A percentile compares a stretch with the other conserved stretches of the same genome.
Conservation (phyloP, 768 basidiomycete genomes). For the Suillus paluster region DNA sequence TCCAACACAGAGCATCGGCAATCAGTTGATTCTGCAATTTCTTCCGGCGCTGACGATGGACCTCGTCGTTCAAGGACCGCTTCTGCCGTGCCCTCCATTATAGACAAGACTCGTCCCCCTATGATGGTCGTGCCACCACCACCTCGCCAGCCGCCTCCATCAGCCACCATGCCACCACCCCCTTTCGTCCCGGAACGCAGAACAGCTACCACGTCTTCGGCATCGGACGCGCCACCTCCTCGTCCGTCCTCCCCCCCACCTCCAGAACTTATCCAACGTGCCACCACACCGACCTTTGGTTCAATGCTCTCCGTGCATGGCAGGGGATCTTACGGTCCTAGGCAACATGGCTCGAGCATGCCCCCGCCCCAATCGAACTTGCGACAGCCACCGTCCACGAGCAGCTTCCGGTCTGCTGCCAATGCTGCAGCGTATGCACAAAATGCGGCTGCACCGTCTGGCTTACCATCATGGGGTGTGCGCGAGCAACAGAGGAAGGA, state of each 20-base stretch:
- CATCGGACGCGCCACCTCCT: slow-evolving; percentile 72
- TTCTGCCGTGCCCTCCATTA: slow-evolving; percentile 54
- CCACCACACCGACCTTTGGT: slow-evolving; percentile 84
- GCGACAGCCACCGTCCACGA: slow-evolving; percentile 76
- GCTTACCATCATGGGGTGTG: slow-evolving; percentile 53
- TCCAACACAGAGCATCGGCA: slow-evolving; percentile 64
- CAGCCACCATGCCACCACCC: slow-evolving; percentile 74
- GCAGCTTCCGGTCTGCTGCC: slow-evolving; percentile 80
- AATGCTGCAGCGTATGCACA: slow-evolving; percentile 60
- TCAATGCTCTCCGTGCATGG: slow-evolving; percentile 61
- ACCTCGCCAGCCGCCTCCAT: slow-evolving; percentile 74
- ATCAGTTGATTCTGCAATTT: slow-evolving; percentile 74
- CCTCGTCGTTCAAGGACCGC: slow-evolving; percentile 62
- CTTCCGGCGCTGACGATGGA: slow-evolving; percentile 52
- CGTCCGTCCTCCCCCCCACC: slow-evolving; percentile 94
- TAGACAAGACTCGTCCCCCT: slow-evolving; percentile 83
- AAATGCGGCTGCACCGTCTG: slow-evolving; percentile 44
- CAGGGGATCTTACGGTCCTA: slow-evolving; percentile 47
- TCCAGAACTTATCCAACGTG: slow-evolving; percentile 88
- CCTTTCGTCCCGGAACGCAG: slow-evolving; percentile 75
- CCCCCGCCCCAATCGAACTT: slow-evolving; percentile 69
- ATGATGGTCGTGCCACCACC: slow-evolving; percentile 86
- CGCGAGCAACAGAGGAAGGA: slow-evolving; percentile 59
- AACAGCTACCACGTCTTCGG: slow-evolving; percentile 45
- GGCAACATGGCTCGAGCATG: slow-evolving; percentile 77